Evolutionary conservation across 2,329 filamentous ascomycete genomes (phyloP).

Genomic region (Fusarium pilosicola): DNA sequence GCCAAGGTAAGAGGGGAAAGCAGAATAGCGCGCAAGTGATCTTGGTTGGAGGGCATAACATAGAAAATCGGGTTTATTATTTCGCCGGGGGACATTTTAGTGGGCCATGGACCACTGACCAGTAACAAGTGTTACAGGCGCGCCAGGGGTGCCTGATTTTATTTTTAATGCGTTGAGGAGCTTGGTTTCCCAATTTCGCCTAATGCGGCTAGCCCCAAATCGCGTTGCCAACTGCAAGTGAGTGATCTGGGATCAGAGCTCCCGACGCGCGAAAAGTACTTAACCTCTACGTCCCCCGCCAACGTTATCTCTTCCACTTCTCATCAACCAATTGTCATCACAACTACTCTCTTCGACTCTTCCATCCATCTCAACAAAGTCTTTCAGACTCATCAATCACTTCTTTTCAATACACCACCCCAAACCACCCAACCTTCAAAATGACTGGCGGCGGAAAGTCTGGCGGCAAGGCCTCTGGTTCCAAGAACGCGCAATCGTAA

Average conservation of each 20-base stretch:
- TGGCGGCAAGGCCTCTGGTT: constrained; percentile 98
- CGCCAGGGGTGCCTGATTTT: constrained; percentile 34
- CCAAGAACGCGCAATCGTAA: constrained; percentile 99
- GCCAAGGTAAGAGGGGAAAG: neutral
- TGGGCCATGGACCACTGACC: neutral
- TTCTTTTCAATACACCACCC: constrained; percentile 23
- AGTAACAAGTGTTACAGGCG: constrained; percentile 23
- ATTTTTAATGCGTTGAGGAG: constrained; percentile 40
- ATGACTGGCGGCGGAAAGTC: constrained; percentile 99
- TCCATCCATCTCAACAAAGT: constrained; percentile 33
- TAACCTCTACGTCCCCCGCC: constrained; percentile 62
- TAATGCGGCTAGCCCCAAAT: constrained; percentile 46
- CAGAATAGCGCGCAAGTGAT: constrained; percentile 30
- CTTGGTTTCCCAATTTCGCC: constrained; percentile 45
- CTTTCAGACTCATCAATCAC: constrained; percentile 29
- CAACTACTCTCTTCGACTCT: constrained; percentile 49
- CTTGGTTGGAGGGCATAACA: constrained; percentile 4
- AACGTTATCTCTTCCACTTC: constrained; percentile 49
- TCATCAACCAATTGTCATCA: constrained; percentile 51
- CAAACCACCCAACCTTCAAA: constrained; percentile 67
- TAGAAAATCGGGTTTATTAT: constrained; percentile 41
- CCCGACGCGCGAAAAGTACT: constrained; percentile 64
- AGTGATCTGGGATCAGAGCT: constrained; percentile 63
- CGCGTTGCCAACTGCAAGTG: constrained; percentile 51
- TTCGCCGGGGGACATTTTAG: constrained; percentile 15